These are phyloP conservation scores for Phialocephala subalpina DNA, from an alignment of 2,329 filamentous ascomycete genomes.

Conservation along the genomic window DNA sequence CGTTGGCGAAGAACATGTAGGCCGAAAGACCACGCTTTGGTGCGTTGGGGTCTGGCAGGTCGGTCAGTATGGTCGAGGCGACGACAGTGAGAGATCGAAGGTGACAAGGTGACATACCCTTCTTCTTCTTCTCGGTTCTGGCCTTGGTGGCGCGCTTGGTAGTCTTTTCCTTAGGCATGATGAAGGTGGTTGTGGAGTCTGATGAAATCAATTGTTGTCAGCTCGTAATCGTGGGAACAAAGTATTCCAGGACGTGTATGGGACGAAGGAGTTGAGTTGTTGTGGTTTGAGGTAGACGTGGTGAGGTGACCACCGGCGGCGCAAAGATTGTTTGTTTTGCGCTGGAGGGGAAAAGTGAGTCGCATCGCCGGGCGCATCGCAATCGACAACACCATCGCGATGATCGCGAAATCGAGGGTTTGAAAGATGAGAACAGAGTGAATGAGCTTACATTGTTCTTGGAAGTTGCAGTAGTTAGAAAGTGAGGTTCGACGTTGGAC, in stretches of 20 bases:
- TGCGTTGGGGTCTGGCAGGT: constrained; percentile 84
- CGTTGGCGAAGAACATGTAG: constrained; percentile 99
- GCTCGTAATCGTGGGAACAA: constrained; percentile 16
- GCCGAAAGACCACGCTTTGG: constrained; percentile 99
- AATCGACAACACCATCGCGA: constrained; percentile 35
- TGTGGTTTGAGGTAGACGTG: constrained; percentile 25
- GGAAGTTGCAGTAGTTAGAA: constrained; percentile 19
- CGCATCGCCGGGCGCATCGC: constrained; percentile 39
- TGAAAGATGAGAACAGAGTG: constrained; percentile 25
- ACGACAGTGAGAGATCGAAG: constrained; percentile 1
- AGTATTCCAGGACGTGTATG: constrained; percentile 25
- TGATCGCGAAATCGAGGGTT: constrained; percentile 28
- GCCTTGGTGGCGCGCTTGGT: constrained; percentile 67
- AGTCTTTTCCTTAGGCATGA: constrained; percentile 74
- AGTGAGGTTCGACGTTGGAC: constrained; percentile 30
- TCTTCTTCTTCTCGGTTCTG: constrained; percentile 73
- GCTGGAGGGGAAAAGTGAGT: constrained; percentile 11
- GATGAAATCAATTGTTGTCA: constrained; percentile 33
- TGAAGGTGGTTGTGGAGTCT: constrained; percentile 42
- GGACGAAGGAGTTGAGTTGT: constrained; percentile 19
- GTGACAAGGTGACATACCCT: constrained; percentile 62
- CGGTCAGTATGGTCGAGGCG: constrained; percentile 24
- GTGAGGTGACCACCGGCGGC: constrained; percentile 15
- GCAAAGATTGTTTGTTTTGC: constrained; percentile 23
- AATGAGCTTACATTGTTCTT: constrained; percentile 31